Evolutionary conservation across 1,139 yeast species (phyloP).

Genomic region (Wickerhamomyces sp.): DNA sequence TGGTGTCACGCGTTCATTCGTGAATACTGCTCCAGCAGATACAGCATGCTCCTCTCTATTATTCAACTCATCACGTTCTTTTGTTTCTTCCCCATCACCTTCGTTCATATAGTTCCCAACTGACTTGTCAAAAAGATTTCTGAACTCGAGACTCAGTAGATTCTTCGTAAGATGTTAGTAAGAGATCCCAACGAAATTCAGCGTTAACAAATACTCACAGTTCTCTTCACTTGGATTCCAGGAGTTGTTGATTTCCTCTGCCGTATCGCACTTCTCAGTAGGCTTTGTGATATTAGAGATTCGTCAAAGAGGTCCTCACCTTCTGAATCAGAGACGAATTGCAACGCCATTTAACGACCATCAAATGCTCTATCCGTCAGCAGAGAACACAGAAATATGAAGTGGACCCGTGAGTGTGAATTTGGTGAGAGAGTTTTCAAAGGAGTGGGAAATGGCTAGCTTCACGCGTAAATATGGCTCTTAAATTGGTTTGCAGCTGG

Average conservation of each 20-base stretch:
- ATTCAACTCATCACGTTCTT: not conserved
- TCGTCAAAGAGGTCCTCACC: constrained; percentile 6
- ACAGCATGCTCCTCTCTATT: too few species aligned
- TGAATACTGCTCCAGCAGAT: not conserved
- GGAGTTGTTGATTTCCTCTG: not conserved
- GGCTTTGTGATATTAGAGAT: not conserved
- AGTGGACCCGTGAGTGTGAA: too few species aligned
- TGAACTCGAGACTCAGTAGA: not conserved
- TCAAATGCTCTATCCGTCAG: not conserved
- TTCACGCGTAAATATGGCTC: too few species aligned
- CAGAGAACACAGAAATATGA: too few species aligned
- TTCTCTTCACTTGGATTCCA: not conserved
- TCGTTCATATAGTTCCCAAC: not conserved
- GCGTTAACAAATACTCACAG: not conserved
- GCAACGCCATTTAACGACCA: not conserved
- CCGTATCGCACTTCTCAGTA: not conserved
- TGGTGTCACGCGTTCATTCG: not conserved
- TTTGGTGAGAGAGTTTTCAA: too few species aligned
- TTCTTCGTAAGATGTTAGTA: not conserved
- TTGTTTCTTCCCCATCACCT: not conserved
- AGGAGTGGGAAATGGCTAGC: too few species aligned
- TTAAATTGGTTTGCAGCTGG: too few species aligned
- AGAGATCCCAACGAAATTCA: not conserved
- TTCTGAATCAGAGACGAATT: constrained; percentile 17
- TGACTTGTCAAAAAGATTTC: not conserved